Base-by-base conservation (phyloP, 306 rosid species). In the Acacia crassicarpa region DNA sequence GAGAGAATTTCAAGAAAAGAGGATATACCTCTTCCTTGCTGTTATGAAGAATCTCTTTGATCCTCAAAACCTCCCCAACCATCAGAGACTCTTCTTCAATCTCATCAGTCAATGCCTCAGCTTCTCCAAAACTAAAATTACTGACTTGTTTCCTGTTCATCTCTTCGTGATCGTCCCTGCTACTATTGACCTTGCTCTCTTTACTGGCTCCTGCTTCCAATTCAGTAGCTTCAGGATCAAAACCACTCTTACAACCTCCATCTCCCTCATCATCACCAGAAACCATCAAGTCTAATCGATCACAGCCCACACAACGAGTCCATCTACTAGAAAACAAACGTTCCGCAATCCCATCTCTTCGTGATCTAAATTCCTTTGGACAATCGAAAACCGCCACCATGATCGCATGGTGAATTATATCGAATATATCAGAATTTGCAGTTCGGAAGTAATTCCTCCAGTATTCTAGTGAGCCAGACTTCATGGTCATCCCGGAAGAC, bases 51-150 rank as follows among this genome's bases (percentile, higher is more conserved):
- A 93, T 46, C 49, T 86, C 91, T 79, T 74, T 90, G 89, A 95
- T 95, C 94, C 98, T 95, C 76, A 87, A 40, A 63, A 93, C 88
- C 86, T 95, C 99, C 16, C 27, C 92, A 32, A 88, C 62, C 87
- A 72, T 79, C 77, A 85, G 87, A 81, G 94, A 89, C 75, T 89
- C 89, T 72, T 92, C 84, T 58, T 95, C 99, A 80, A 95, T 91
- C 85, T 90, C 92, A 86, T 92, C 97, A 66, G 94, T 95, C 82
- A 95, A 85, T 83, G 98, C 99, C 87, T 95, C 99, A 27, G 96
- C 98, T 22, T 92, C 97, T 10, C 87, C 94, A 82, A 78, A 91
- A 88, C 92, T 89, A 63, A 78, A 89, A 82, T 87, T 95, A 83
- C 89, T 88, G 40, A 83, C 85, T 54, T 54, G 86, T 25, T 90